Percentiles rank a stretch among this genome's conserved stretches.
phyloP scores from a whole-genome alignment of 2,329 filamentous ascomycete genomes.

The Malbranchea zuffiana region DNA sequence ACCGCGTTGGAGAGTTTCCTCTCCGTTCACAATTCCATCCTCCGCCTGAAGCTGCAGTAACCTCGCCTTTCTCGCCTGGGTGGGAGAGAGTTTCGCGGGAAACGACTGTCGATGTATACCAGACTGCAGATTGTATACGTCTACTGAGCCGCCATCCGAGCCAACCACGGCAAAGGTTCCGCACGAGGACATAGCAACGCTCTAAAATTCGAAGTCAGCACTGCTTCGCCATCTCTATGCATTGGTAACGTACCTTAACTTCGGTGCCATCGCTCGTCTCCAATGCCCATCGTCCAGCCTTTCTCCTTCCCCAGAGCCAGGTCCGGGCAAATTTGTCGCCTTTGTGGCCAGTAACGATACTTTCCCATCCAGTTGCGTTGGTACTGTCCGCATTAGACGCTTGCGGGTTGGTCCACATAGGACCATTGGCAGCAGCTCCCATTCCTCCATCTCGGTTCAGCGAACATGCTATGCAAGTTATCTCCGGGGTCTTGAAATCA shows the following conservation, averaged over 20 bases:
- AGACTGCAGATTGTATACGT: constrained; percentile 96
- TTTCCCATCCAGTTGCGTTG: constrained; percentile 87
- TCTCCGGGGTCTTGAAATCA: constrained; percentile 74
- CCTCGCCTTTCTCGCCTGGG: constrained; percentile 66
- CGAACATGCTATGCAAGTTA: constrained; percentile 82
- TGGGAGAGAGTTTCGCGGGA: constrained; percentile 64
- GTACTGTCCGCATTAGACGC: constrained; percentile 59
- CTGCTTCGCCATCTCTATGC: no score
- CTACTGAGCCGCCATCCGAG: constrained; percentile 68
- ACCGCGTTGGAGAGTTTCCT: constrained; percentile 35
- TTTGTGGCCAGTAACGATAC: constrained; percentile 83
- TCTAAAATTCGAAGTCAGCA: constrained; percentile 37
- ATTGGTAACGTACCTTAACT: constrained; percentile 49
- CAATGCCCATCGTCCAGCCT: constrained; percentile 85
- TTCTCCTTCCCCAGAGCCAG: constrained; percentile 96
- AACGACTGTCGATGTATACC: constrained; percentile 80
- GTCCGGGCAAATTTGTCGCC: constrained; percentile 76
- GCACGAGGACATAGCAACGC: constrained; percentile 79
- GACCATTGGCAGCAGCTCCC: constrained; percentile 65
- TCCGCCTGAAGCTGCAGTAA: constrained; percentile 51
- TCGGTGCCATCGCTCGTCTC: constrained; percentile 72
- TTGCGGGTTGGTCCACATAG: constrained; percentile 72
- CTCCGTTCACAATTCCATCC: constrained; percentile 39
- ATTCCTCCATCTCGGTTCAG: constrained; percentile 92
- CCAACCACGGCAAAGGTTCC: constrained; percentile 89